phyloP scores from a whole-genome alignment of 345 rosid species.

The Psidium guajava region DNA sequence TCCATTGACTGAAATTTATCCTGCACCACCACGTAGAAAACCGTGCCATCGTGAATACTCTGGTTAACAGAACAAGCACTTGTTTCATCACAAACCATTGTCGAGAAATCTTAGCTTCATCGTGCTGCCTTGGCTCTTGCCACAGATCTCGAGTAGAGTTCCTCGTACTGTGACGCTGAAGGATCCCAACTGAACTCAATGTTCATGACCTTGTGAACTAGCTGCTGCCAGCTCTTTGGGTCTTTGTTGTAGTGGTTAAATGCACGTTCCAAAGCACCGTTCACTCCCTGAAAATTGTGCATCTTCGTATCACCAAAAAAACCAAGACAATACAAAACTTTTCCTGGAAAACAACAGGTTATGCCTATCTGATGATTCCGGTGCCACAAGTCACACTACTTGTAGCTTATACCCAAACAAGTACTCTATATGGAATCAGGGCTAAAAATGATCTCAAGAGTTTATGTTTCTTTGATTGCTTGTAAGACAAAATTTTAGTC shows the following conservation, averaged over 20 bases:
- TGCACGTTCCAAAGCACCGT: conserved; percentile 63
- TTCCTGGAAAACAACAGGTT: not conserved
- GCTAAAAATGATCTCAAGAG: not conserved
- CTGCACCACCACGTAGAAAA: not conserved
- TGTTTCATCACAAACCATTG: not conserved
- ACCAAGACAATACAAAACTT: not conserved
- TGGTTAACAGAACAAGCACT: not conserved
- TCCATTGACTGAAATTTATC: not conserved
- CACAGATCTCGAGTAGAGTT: conserved; percentile 59
- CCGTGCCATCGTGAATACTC: not conserved
- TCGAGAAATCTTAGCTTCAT: not conserved
- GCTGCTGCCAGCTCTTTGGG: conserved; percentile 51
- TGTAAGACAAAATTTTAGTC: not conserved
- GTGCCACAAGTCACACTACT: not conserved
- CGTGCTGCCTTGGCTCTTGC: conserved; percentile 53
- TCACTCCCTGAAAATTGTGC: conserved; percentile 37
- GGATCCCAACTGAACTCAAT: conserved; percentile 85
- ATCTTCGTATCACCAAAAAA: not conserved
- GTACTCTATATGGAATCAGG: not conserved
- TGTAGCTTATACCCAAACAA: not conserved
- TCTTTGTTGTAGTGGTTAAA: conserved; percentile 39
- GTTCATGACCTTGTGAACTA: conserved; percentile 62
- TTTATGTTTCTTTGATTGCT: not conserved
- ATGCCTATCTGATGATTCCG: not conserved
- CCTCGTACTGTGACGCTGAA: conserved; percentile 76